Conservation (phyloP, 805 yeast genomes). For the Kockiozyma suomiensis region DNA sequence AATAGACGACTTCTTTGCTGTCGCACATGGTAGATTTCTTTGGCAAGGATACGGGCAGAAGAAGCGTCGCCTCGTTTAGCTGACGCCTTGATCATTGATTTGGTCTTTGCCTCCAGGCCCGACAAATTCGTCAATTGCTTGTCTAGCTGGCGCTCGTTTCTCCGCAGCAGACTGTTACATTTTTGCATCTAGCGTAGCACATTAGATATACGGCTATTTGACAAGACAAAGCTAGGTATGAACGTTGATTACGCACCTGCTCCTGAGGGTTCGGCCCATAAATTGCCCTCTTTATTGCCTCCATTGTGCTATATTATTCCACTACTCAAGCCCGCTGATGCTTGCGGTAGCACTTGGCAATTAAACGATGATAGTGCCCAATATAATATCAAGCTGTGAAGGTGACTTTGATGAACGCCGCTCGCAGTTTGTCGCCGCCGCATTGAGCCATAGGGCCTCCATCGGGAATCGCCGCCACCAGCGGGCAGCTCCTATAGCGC, state of each 20-base stretch:
- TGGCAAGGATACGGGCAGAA: slow-evolving; percentile 77
- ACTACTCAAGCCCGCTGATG: neutral
- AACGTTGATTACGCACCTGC: slow-evolving; percentile 52
- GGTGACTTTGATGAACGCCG: too few relatives aligned
- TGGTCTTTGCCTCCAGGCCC: slow-evolving; percentile 72
- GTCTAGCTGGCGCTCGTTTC: slow-evolving; percentile 82
- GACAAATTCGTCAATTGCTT: slow-evolving; percentile 66
- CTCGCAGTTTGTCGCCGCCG: too few relatives aligned
- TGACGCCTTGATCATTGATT: slow-evolving; percentile 67
- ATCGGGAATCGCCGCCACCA: too few relatives aligned
- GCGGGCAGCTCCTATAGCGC: too few relatives aligned
- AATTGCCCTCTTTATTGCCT: slow-evolving; percentile 77
- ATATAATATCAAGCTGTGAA: neutral
- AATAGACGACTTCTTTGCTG: slow-evolving; percentile 74
- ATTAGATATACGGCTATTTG: neutral
- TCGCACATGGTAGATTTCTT: slow-evolving; percentile 72
- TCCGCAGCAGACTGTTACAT: slow-evolving; percentile 76
- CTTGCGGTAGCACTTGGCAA: neutral
- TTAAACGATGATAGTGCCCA: neutral
- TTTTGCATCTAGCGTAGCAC: slow-evolving; percentile 52
- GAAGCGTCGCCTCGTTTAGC: slow-evolving; percentile 77
- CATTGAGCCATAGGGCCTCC: too few relatives aligned
- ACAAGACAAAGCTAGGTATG: neutral
- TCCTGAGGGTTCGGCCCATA: slow-evolving; percentile 98
- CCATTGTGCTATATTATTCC: slow-evolving; percentile 54